Evolutionary conservation across 306 rosid species (phyloP).

Genomic region (Ormosia emarginata): DNA sequence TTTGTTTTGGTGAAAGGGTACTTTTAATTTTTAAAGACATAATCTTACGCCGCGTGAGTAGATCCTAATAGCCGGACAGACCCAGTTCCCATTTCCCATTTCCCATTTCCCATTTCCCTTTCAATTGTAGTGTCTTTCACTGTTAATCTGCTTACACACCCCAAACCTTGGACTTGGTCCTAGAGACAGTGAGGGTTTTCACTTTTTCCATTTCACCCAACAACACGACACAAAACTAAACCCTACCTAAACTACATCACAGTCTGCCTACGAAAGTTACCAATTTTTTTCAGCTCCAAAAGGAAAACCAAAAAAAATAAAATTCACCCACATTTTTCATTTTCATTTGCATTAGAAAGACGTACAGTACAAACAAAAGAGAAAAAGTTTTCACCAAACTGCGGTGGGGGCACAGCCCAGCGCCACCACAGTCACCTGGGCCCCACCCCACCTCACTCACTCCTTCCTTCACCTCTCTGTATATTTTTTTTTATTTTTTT

Average conservation of each 20-base stretch:
- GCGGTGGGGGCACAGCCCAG: constrained; percentile 43
- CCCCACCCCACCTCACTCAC: constrained; percentile 32
- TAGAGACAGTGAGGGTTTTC: neutral
- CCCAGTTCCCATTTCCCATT: neutral
- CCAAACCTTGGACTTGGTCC: neutral
- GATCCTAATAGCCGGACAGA: neutral
- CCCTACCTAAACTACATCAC: neutral
- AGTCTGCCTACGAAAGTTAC: neutral
- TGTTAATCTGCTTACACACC: neutral
- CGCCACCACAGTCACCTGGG: constrained; percentile 38
- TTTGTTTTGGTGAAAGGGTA: too few relatives aligned
- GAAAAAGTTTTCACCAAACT: constrained; percentile 25
- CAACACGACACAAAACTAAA: neutral
- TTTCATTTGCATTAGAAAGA: neutral
- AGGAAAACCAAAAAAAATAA: neutral
- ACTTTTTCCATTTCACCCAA: neutral
- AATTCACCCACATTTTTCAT: neutral
- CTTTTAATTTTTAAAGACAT: neutral
- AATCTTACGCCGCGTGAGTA: neutral
- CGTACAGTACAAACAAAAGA: neutral
- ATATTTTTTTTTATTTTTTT: neutral
- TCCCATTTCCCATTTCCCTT: neutral
- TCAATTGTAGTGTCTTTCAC: neutral
- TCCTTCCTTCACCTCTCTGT: neutral
- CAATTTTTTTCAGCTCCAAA: neutral